Base-by-base conservation (phyloP, 805 yeast genomes). In the Lipomyces spencermartinsiae region DNA sequence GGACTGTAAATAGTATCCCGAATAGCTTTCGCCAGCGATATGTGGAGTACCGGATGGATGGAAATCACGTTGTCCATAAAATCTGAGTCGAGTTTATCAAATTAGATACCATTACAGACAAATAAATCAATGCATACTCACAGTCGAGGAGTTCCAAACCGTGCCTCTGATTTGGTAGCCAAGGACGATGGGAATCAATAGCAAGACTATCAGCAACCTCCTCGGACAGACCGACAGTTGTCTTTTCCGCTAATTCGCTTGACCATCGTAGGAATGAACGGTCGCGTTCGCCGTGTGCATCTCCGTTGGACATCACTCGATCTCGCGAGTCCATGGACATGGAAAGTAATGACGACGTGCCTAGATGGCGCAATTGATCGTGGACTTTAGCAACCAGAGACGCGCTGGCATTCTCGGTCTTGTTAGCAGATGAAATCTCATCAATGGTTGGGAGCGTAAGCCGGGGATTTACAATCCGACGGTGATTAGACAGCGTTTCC, bases 151-250 rank as follows among this genome's bases (percentile, higher is more conserved):
- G 49, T 25, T 68, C 61, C 25, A 65, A 25, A 8, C 71, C 69
- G 2, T 25, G 8, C 14, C 35, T 58, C 31, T 43, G 22, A 25
- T 65, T 58, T 1, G 71, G 71, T 14, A 68, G 53, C 63, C 64
- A 68, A 2, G 71, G 69, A 12, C 58, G 37, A 55, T 68, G 71
- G 10, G 71, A 65, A 19, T 68, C 71, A 43, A 68, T 62, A 34
- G 62, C 71, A 12, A 68, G 59, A 9, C 35, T 35, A 35, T 65
- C 65, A 14, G 71, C 71, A 6, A 65, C 66, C 43, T 68, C 69
- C 33, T 68, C 71, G 16, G 71, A 68, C 25, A 68, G 39, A 14
- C 71, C 71, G 31, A 65, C 43, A n/a, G 67, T 37, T 12, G 67
- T 35, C 16, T 49, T 61, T n/a, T 68, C 64, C 3, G 61, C 60